Evolutionary conservation across 768 basidiomycete species (phyloP).

Genomic region (Russula vinacea): DNA sequence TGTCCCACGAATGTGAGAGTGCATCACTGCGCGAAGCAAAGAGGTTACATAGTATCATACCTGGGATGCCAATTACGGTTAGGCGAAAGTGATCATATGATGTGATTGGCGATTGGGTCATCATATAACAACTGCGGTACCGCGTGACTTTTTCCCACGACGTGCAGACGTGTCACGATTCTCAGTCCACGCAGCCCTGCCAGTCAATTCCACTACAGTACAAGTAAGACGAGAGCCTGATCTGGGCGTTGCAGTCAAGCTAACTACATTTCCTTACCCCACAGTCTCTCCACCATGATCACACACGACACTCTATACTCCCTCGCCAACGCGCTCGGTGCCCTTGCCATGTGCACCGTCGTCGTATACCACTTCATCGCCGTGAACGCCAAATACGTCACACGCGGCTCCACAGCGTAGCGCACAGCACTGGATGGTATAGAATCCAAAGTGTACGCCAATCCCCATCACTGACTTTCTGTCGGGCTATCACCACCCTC

Average conservation of each 20-base stretch:
- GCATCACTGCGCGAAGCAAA: background rate
- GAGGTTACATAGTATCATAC: background rate
- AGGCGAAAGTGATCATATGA: background rate
- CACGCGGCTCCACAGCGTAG: conserved; percentile 10
- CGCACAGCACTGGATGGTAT: too few relatives aligned
- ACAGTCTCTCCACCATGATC: conserved; percentile 53
- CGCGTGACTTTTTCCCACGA: background rate
- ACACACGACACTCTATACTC: conserved; percentile 74
- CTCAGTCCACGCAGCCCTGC: background rate
- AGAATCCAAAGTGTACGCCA: background rate
- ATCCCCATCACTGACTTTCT: background rate
- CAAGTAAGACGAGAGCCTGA: background rate
- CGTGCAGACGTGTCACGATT: background rate
- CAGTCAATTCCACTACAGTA: background rate
- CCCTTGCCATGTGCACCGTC: conserved; percentile 82
- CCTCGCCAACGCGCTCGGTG: conserved; percentile 79
- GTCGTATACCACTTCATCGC: conserved; percentile 89
- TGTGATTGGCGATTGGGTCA: background rate
- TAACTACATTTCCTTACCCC: background rate
- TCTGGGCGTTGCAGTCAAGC: background rate
- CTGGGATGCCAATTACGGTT: background rate
- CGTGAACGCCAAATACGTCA: conserved; percentile 64
- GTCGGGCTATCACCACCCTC: background rate
- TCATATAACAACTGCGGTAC: background rate
- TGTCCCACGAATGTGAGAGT: background rate